Base-by-base conservation (phyloP, 116 monocot genomes). In the Papilionanthe hybrid region DNA sequence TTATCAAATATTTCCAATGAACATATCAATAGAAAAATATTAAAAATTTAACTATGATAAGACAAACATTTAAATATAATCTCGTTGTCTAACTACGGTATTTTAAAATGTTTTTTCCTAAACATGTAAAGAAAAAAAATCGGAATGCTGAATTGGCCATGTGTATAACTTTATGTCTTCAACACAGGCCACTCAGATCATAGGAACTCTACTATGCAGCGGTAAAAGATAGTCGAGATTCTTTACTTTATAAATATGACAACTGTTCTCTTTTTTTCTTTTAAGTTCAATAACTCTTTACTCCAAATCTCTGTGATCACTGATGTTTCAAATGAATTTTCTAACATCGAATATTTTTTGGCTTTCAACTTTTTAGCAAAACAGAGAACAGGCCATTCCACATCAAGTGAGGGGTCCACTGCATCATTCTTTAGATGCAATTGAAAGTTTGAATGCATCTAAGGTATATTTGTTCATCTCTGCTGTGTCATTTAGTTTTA, bases 331-430 rank as follows among this genome's bases (percentile, higher is more conserved):
- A 15, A 53, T 53, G 37, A 41, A 28, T 29, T 17, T 32, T 37
- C 30, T 71, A 5, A 71, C 17, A 32, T 17, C 32, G 15, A 71
- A 71, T 37, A 53, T 71, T 29, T 32, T 65, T 32, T 71, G 15
- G 32, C 71, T 74, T 53, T 9, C 58, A 25, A 45, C 82, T 86
- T 87, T 53, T 27, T 69, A 96, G 96, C 84, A 55, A 65, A 82
- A 79, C 7, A 71, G 72, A 87, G 82, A 90, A 53, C 85, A 83
- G 68, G 88, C 87, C 5, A 80, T 87, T 81, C 85, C 91, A n/a
- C 94, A 94, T 83, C 87, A 63, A 57, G 73, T 91, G 9, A 88
- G 63, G 78, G 97, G 97, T 55, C 81, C 82, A 69, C 63, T 79
- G 32, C 86, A 80, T 74, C 94, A 98, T 82, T 83, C 91, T 79